A percentile compares a stretch with the other conserved stretches of the same genome.
phyloP scores from a whole-genome alignment of 495 filamentous ascomycete genomes.

The Hyaloscypha variabilis region DNA sequence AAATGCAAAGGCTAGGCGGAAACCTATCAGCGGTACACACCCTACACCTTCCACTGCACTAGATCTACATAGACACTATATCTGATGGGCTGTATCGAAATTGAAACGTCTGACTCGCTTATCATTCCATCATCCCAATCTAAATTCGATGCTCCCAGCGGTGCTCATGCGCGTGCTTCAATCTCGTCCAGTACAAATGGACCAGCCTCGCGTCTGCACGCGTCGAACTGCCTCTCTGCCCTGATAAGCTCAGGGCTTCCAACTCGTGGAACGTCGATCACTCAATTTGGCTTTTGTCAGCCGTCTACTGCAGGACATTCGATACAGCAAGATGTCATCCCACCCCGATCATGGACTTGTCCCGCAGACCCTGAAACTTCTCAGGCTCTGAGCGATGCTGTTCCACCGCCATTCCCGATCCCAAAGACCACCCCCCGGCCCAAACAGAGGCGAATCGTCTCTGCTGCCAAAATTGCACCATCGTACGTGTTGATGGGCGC shows the following conservation, averaged over 20 bases:
- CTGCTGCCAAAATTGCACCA: background rate
- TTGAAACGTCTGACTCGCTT: background rate
- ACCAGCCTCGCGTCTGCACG: slow-evolving; percentile 12
- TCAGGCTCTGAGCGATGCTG: background rate
- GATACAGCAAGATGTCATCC: slow-evolving; percentile 6
- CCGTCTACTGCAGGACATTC: background rate
- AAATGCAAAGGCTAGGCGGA: slow-evolving; percentile 1
- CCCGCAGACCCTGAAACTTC: slow-evolving; percentile 16
- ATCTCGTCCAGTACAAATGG: background rate
- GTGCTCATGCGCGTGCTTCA: background rate
- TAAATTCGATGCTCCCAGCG: background rate
- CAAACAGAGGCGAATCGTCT: background rate
- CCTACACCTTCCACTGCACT: slow-evolving; percentile 16
- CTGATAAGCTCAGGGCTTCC: slow-evolving; percentile 20
- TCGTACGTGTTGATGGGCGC: background rate
- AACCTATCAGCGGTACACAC: slow-evolving; percentile 26
- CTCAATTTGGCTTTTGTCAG: background rate
- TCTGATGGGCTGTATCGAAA: slow-evolving; percentile 13
- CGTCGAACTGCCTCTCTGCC: slow-evolving; percentile 9
- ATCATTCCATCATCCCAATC: background rate
- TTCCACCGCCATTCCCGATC: background rate
- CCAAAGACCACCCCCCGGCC: background rate
- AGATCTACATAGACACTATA: background rate
- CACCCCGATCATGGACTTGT: background rate
- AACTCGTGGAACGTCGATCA: slow-evolving; percentile 11